A percentile compares a stretch with the other conserved stretches of the same genome.
Evolutionary conservation across 108 stramenopile genomes (phyloP).

Genomic region (Aurantiochytrium sp.): DNA sequence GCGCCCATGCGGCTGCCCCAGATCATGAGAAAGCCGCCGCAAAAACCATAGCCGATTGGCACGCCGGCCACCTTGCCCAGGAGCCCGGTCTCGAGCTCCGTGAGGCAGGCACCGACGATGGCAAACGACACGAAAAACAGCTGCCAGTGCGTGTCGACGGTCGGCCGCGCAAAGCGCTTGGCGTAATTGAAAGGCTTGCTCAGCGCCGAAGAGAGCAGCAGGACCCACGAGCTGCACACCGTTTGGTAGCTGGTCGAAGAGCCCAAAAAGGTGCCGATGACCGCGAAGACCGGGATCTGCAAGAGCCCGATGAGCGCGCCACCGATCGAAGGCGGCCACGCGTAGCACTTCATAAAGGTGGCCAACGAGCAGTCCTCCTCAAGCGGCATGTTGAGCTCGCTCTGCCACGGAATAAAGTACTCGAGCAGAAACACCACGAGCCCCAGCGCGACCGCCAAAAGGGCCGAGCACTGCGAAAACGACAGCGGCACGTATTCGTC

Average conservation of each 20-base stretch:
- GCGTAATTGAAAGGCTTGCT: background rate
- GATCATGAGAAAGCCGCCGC: slow-evolving; percentile 23
- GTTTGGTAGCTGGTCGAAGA: background rate
- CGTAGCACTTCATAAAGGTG: background rate
- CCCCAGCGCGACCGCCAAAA: background rate
- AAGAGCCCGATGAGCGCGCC: background rate
- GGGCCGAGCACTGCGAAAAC: background rate
- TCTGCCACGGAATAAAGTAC: background rate
- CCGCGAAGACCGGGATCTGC: background rate
- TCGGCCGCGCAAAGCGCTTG: background rate
- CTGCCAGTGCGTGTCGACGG: background rate
- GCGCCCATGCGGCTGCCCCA: background rate
- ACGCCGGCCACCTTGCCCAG: background rate
- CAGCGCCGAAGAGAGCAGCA: background rate
- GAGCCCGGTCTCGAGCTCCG: background rate
- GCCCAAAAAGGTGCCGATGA: background rate
- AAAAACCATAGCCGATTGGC: background rate
- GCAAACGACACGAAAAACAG: background rate
- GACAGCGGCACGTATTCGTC: background rate
- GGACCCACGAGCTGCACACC: background rate
- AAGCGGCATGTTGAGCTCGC: background rate
- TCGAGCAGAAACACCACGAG: background rate
- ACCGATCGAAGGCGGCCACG: background rate
- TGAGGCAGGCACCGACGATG: background rate
- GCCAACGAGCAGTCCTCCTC: background rate